phyloP scores from a whole-genome alignment of 768 basidiomycete species.

The Tulasnella sp. region DNA sequence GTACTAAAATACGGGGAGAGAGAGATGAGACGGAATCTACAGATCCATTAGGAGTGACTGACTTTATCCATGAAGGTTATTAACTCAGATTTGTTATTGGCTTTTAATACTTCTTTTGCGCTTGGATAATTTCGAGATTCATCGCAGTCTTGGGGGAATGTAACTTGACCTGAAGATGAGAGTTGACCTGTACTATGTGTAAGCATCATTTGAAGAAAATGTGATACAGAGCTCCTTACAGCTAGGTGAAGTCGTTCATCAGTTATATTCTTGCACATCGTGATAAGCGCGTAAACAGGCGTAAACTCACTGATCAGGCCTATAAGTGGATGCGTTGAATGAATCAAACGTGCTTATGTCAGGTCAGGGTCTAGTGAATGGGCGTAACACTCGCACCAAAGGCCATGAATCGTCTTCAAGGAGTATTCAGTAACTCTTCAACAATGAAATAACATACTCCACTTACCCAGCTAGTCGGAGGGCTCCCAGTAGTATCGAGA shows the following conservation, averaged over 20 bases:
- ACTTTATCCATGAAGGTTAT: slow-evolving; percentile 22
- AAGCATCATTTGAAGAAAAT: background rate
- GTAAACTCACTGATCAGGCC: slow-evolving; percentile 3
- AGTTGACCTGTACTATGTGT: background rate
- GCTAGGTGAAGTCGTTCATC: too few species aligned
- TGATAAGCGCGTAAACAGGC: too few species aligned
- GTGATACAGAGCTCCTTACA: too few species aligned
- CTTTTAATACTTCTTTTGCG: slow-evolving; percentile 21
- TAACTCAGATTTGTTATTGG: slow-evolving; percentile 15
- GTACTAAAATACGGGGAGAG: background rate
- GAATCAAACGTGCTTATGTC: background rate
- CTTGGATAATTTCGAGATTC: slow-evolving; percentile 20
- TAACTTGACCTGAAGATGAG: slow-evolving; percentile 17
- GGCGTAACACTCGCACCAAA: slow-evolving; percentile 57
- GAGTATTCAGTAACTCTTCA: too few species aligned
- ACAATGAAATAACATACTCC: slow-evolving; percentile 1
- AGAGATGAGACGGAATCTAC: too few species aligned
- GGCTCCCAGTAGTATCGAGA: slow-evolving; percentile 47
- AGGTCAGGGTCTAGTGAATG: background rate
- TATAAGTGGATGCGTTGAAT: background rate
- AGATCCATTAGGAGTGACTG: background rate
- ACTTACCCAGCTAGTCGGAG: slow-evolving; percentile 52
- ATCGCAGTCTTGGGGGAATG: slow-evolving; percentile 24
- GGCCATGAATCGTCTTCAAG: slow-evolving; percentile 29
- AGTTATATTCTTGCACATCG: too few species aligned